phyloP scores from a whole-genome alignment of 1,284 basidiomycete genomes.

The Puccinia novopanici region DNA sequence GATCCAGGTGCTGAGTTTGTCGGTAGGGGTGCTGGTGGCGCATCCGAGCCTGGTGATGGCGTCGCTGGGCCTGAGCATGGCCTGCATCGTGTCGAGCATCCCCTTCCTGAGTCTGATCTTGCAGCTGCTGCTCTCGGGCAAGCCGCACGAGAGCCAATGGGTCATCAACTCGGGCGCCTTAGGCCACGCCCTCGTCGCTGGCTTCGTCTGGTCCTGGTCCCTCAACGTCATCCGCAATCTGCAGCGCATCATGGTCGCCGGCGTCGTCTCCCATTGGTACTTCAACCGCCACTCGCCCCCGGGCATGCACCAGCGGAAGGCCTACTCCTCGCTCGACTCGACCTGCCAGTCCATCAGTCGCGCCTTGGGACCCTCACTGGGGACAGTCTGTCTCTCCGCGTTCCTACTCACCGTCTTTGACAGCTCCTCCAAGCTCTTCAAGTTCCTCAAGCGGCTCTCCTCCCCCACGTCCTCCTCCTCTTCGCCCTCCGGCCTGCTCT shows the following conservation, averaged over 20 bases:
- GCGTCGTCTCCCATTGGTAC: conserved; percentile 50
- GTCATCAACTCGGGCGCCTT: conserved; percentile 24
- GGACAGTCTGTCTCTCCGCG: conserved; percentile 40
- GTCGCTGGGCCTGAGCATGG: conserved; percentile 33
- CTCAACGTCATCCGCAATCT: conserved; percentile 42
- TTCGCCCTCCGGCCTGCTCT: background rate
- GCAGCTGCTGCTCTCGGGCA: conserved; percentile 11
- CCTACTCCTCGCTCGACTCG: conserved; percentile 35
- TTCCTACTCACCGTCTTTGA: conserved; percentile 44
- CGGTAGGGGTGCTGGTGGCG: conserved; percentile 21
- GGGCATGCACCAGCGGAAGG: background rate
- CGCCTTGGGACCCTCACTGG: conserved; percentile 43
- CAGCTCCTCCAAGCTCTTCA: conserved; percentile 14
- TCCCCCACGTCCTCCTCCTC: background rate
- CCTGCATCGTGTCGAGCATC: conserved; percentile 36
- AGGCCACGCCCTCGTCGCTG: conserved; percentile 17
- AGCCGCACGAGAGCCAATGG: background rate
- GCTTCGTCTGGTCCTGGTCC: conserved; percentile 48
- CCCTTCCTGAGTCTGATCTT: conserved; percentile 40
- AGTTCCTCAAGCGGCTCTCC: conserved; percentile 11
- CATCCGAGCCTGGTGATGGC: conserved; percentile 47
- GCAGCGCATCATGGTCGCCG: conserved; percentile 42
- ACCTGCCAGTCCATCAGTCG: conserved; percentile 39
- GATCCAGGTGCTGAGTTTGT: conserved; percentile 35
- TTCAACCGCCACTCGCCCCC: conserved; percentile 48